Percentiles rank a stretch among this genome's conserved stretches.
These are phyloP conservation scores for Pseudocercospora musae DNA, from an alignment of 2,329 filamentous ascomycete species.

Conservation along the genomic window DNA sequence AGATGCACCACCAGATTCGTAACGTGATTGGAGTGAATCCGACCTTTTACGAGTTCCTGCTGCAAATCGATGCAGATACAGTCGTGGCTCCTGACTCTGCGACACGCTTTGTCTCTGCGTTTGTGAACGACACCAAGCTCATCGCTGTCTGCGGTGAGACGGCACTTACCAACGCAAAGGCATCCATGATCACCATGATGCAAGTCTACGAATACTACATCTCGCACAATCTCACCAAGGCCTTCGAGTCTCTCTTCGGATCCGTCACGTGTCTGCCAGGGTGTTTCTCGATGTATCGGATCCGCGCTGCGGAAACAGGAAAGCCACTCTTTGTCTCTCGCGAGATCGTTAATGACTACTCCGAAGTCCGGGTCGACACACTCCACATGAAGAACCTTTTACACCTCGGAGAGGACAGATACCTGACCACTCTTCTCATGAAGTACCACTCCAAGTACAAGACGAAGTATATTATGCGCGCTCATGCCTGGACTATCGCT, in stretches of 20 bases:
- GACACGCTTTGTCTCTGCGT: constrained; percentile 86
- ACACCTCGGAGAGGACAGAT: constrained; percentile 96
- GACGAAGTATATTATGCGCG: constrained; percentile 92
- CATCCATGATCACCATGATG: constrained; percentile 96
- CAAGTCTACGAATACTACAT: constrained; percentile 99
- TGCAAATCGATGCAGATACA: constrained; percentile 97
- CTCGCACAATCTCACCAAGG: constrained; percentile 93
- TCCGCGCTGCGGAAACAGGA: constrained; percentile 87
- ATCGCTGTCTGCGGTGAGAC: constrained; percentile 96
- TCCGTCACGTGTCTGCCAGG: constrained; percentile 96
- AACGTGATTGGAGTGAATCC: constrained; percentile 99
- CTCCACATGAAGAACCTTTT: constrained; percentile 98
- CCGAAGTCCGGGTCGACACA: constrained; percentile 93
- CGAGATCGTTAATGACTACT: constrained; percentile 82
- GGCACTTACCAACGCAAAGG: constrained; percentile 84
- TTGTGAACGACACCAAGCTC: constrained; percentile 87
- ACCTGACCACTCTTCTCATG: constrained; percentile 87
- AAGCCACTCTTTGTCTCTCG: constrained; percentile 95
- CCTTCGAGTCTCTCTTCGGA: constrained; percentile 94
- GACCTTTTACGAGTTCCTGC: constrained; percentile 93
- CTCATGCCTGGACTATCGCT: constrained; percentile 94
- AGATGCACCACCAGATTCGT: constrained; percentile 97
- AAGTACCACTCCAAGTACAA: constrained; percentile 93
- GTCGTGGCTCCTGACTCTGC: constrained; percentile 86
- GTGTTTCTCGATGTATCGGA: constrained; percentile 99